Evolutionary conservation across 2,329 filamentous ascomycete genomes (phyloP), one percentile per base, ranked within the genome.

Genomic region (Neobulgaria alba): DNA sequence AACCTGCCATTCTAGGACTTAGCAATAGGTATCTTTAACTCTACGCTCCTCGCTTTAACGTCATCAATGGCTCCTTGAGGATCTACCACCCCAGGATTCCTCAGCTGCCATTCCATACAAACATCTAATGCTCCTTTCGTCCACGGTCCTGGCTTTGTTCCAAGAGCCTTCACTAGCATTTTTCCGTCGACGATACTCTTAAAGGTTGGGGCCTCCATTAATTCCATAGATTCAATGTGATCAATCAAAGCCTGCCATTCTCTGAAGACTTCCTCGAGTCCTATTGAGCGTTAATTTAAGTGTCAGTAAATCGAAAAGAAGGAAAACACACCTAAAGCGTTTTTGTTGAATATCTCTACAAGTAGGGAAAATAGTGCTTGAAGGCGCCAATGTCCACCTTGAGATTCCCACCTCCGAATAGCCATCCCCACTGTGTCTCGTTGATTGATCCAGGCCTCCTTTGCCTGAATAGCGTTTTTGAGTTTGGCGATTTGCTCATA

Each of bases 91-190:
- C 69, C 69, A 0, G 88, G 86, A 57, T 96, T 78, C 29, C 85
- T 74, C 38, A 96, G 72, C 62, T 96, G 92, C 88, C 89, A 96
- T 46, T 79, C 79, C 62, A 93, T 75, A 46, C 86, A 84, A 3
- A 88, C 68, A 21, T 93, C 82, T 34, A 95, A 65, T 3, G 88
- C 88, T 33, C 72, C 71, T 39, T 77, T 77, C 72, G 93, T 83
- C 90, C 90, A 96, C n/a, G 70, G 79, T 1, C 86, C 87, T 0
- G 85, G 81, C 48, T 77, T 79, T n/a, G 73, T 76, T 14, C 63
- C 66, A 3, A 96, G 68, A 3, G 75, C 77, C 47, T 78, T 72
- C 14, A 78, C 75, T 15, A 96, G 72, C 38, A 81, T 68, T 29
- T 75, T 82, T 12, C 92, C 90, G 56, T 93, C 85, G 23, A 94